phyloP scores from a whole-genome alignment of 345 rosid genomes.

The Erucastrum elatum region DNA sequence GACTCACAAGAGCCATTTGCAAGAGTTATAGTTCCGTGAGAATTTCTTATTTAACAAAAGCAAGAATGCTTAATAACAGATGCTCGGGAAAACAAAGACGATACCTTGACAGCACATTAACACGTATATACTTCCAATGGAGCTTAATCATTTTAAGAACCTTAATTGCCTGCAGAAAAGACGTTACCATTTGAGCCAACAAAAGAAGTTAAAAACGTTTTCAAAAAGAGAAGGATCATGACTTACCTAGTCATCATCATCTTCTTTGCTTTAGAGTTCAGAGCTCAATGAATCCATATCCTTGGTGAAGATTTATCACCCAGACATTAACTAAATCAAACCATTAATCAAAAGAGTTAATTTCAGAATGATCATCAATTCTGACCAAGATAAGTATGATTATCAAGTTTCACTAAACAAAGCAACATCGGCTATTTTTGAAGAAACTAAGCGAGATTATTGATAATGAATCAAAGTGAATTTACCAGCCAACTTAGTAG shows the following conservation, averaged over 20 bases:
- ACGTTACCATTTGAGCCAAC: neutral
- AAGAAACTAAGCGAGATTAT: too few relatives aligned
- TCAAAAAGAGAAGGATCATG: neutral
- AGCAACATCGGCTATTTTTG: too few relatives aligned
- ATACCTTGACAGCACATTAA: conserved; percentile 93
- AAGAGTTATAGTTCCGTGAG: neutral
- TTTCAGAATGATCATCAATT: neutral
- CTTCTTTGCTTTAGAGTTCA: conserved; percentile 83
- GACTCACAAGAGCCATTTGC: neutral
- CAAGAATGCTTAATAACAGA: too few relatives aligned
- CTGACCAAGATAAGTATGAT: too few relatives aligned
- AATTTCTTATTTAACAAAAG: neutral
- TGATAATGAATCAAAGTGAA: too few relatives aligned
- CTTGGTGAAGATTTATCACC: conserved; percentile 79
- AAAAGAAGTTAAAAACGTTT: conserved; percentile 42
- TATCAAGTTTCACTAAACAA: neutral
- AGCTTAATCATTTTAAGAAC: conserved; percentile 33
- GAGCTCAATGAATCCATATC: conserved; percentile 73
- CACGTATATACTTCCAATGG: conserved; percentile 87
- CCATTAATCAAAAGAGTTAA: neutral
- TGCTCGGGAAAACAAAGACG: neutral
- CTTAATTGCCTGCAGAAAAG: conserved; percentile 71
- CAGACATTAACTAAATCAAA: conserved; percentile 73
- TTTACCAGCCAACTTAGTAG: too few relatives aligned
- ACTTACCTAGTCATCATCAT: conserved; percentile 82